A percentile compares a stretch with the other conserved stretches of the same genome.
Conservation (phyloP, 257 asterid genomes). For the Petunia secreta region DNA sequence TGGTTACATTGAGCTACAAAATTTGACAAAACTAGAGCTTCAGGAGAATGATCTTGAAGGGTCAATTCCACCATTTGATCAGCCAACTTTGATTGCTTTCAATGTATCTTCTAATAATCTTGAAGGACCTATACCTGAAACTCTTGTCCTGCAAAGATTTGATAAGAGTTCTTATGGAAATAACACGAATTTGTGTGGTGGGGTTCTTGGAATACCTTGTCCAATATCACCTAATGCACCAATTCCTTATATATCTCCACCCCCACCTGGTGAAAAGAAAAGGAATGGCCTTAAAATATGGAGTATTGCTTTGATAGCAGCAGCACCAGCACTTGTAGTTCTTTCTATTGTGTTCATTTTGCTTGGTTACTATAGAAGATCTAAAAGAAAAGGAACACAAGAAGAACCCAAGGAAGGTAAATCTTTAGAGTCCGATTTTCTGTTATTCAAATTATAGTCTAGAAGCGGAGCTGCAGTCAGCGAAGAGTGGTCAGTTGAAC, state of each 20-base stretch:
- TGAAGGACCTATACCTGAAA: constrained; percentile 54
- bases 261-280: constrained; percentile 28
- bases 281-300: constrained; percentile 37
- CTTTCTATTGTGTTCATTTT: constrained; percentile 40
- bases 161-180: constrained; percentile 42
- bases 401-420: constrained; percentile 25
- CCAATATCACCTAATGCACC: constrained; percentile 40
- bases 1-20: constrained; percentile 42
- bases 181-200: constrained; percentile 61
- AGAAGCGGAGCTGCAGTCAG: too few relatives aligned
- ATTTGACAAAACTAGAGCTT: constrained; percentile 46
- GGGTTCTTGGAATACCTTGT: constrained; percentile 46
- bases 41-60: constrained; percentile 56
- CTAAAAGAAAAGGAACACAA: constrained; percentile 30
- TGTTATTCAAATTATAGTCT: too few relatives aligned
- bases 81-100: constrained; percentile 45
- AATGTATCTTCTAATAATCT: constrained; percentile 61
- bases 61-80: constrained; percentile 63
- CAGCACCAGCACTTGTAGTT: constrained; percentile 48
- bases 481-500: too few relatives aligned
- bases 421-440: too few relatives aligned
- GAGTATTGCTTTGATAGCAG: constrained; percentile 57
- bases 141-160: constrained; percentile 49
- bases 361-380: constrained; percentile 38
- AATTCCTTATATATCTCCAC: constrained; percentile 32